These are phyloP conservation scores for Domatiomyces globalis DNA, from an alignment of 2,329 filamentous ascomycete genomes.

Conservation along the genomic window DNA sequence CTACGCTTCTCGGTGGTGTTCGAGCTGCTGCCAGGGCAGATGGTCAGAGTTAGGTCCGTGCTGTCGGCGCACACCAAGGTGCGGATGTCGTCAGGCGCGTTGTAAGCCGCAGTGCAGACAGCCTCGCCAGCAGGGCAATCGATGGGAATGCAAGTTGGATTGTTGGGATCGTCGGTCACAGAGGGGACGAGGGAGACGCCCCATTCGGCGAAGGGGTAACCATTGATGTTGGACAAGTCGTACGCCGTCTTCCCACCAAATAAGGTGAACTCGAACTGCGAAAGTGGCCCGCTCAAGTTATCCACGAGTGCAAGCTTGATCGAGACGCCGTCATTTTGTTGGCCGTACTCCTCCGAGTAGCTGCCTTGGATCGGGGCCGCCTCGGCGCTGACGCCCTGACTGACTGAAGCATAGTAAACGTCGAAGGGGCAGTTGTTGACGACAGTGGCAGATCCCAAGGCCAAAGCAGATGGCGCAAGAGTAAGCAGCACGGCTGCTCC, in stretches of 20 bases:
- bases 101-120: constrained; percentile 16
- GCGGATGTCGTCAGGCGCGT: constrained; percentile 16
- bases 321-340: constrained; percentile 26
- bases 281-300: constrained; percentile 24
- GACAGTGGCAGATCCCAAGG: constrained; percentile 27
- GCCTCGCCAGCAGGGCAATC: constrained; percentile 15
- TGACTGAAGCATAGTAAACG: constrained; percentile 29
- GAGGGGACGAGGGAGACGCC: constrained; percentile 16
- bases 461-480: constrained; percentile 22
- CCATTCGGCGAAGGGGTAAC: constrained; percentile 26
- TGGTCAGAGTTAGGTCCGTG: constrained; percentile 12
- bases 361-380: constrained; percentile 21
- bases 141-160: constrained; percentile 15
- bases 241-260: constrained; percentile 28
- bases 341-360: constrained; percentile 26
- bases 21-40: constrained; percentile 13
- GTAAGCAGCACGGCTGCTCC: constrained; percentile 21
- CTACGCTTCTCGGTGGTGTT: constrained; percentile 10
- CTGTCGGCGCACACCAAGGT: constrained; percentile 17
- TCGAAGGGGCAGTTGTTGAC: constrained; percentile 26
- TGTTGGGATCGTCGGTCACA: constrained; percentile 11
- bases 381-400: constrained; percentile 20
- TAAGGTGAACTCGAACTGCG: constrained; percentile 28
- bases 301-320: constrained; percentile 29
- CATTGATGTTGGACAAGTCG: constrained; percentile 31